These are phyloP conservation scores for Volvariella surrecta DNA, from an alignment of 1,284 basidiomycete species.

Conservation along the genomic window DNA sequence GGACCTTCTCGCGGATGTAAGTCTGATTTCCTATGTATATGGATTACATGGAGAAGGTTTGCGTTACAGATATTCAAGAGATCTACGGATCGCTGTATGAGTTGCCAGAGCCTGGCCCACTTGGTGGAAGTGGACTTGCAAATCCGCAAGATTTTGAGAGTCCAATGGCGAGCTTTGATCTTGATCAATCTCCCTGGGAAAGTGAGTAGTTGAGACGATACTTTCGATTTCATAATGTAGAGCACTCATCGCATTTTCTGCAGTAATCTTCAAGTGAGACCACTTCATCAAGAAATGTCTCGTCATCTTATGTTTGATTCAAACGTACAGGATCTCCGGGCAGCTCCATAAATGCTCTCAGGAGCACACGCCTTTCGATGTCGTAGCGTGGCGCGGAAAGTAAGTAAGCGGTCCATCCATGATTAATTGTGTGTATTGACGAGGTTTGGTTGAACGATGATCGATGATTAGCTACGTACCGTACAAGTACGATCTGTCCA, in stretches of 20 bases:
- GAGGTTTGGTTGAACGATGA: no score
- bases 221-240: background rate
- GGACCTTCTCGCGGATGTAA: conserved; percentile 44
- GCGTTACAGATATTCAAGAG: conserved; percentile 42
- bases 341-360: conserved; percentile 49
- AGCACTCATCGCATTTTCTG: background rate
- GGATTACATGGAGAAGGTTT: background rate
- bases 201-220: no score
- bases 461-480: no score
- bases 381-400: conserved; percentile 67
- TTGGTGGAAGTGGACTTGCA: conserved; percentile 57
- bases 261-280: no score
- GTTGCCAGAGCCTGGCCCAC: conserved; percentile 58
- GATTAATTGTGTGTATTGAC: no score
- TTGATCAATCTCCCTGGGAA: conserved; percentile 52
- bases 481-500: no score
- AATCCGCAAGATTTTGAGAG: conserved; percentile 57
- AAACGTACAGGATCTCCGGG: conserved; percentile 39
- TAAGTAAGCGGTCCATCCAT: no score
- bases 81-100: conserved; percentile 57
- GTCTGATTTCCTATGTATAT: conserved; percentile 11
- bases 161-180: conserved; percentile 55
- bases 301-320: background rate
- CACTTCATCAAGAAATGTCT: no score
- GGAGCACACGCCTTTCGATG: conserved; percentile 65